Base-by-base conservation (phyloP, 2,329 filamentous ascomycete species). In the Aspergillus aculeatinus region DNA sequence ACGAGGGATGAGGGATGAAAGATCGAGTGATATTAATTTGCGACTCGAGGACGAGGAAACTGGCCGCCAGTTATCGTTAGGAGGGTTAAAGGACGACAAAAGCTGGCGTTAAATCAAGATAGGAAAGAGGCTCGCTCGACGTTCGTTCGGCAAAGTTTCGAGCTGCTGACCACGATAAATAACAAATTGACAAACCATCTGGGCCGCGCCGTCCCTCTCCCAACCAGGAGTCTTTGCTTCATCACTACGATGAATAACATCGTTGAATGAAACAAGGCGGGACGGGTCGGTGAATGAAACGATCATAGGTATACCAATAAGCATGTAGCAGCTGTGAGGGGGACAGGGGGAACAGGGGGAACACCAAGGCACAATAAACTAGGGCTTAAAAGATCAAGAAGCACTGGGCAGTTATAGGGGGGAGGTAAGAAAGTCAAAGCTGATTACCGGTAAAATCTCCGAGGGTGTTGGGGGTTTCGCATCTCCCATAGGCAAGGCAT, bases 101-200 rank as follows among this genome's bases (percentile, higher is more conserved):
- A 27, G 63, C 55, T 63, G 65, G 65, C 63, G 65, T 48, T 55
- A 53, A 48, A 57, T 56, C 52, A 50, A 61, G 55, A 49, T 56
- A 55, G 60, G 59, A 59, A 58, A 63, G 67, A 63, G 60, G 62
- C 60, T 65, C 61, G 65, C 62, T 66, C 67, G 68, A 67, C 63
- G 65, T 67, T 62, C 62, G 69, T 67, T 67, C 69, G 69, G 64
- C 42, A 52, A 61, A 58, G 59, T 64, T 65, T 67, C 64, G 65
- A 66, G 69, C 66, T 68, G 67, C 68, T 70, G 65, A 66, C 60
- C 65, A 68, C 51, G 54, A 69, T 70, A 63, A 70, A 70, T 67
- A 70, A 62, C 67, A 68, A 62, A 63, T 23, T 57, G 61, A 47
- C 52, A 56, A 59, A 56, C 55, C 60, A 53, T 65, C 44, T 44